A percentile compares a stretch with the other conserved stretches of the same genome.
Evolutionary conservation across 1,139 yeast species (phyloP).

Genomic region (Suhomyces atakaporum): DNA sequence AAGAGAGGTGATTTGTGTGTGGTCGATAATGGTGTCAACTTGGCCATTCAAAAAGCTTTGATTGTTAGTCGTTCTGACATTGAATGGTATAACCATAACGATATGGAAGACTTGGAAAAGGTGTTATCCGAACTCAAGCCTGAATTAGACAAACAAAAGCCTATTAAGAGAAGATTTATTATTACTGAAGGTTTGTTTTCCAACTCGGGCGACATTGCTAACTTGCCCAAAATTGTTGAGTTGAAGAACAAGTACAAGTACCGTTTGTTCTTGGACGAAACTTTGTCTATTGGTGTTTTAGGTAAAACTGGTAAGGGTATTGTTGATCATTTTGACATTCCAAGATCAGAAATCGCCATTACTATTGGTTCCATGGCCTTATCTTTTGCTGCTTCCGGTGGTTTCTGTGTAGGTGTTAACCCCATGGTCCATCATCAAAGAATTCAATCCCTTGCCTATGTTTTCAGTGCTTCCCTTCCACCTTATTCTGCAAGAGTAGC

Average conservation of each 20-base stretch:
- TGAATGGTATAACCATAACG: constrained; percentile 85
- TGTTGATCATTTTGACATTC: constrained; percentile 66
- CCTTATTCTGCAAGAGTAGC: constrained; percentile 85
- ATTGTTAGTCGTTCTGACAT: constrained; percentile 84
- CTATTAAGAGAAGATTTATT: constrained; percentile 83
- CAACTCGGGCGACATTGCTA: constrained; percentile 78
- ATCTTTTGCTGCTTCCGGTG: constrained; percentile 89
- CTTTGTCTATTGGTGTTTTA: constrained; percentile 80
- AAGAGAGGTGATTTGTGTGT: constrained; percentile 93
- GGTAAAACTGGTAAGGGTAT: constrained; percentile 88
- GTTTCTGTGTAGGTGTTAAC: constrained; percentile 84
- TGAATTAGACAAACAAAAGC: constrained; percentile 64
- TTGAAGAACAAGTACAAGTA: constrained; percentile 81
- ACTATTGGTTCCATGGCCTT: constrained; percentile 86
- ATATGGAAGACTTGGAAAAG: constrained; percentile 75
- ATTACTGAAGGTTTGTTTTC: constrained; percentile 89
- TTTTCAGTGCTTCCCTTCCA: constrained; percentile 93
- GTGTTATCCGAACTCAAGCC: constrained; percentile 65
- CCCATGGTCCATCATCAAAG: constrained; percentile 93
- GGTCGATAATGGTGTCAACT: constrained; percentile 77
- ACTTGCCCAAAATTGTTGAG: constrained; percentile 67
- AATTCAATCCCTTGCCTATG: constrained; percentile 85
- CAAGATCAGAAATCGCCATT: constrained; percentile 72
- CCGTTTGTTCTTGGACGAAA: constrained; percentile 84
- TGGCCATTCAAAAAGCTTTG: constrained; percentile 86